phyloP scores from a whole-genome alignment of 2,329 filamentous ascomycete species.

The Epichloe typhina region DNA sequence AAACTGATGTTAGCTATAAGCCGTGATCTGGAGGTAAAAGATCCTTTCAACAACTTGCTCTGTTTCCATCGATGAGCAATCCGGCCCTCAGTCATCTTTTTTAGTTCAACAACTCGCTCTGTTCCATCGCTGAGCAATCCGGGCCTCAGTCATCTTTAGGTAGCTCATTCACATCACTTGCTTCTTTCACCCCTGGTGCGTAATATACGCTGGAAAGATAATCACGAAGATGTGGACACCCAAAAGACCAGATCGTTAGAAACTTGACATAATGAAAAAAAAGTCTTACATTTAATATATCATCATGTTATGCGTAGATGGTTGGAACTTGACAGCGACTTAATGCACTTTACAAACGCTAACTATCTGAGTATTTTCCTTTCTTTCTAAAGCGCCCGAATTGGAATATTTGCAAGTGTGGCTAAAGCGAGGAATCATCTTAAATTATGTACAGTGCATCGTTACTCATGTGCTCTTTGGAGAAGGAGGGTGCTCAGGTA shows the following conservation, averaged over 20 bases:
- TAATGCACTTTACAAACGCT: neutral
- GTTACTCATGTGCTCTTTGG: slow-evolving; percentile 22
- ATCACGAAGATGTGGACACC: neutral
- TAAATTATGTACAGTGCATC: neutral
- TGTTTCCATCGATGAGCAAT: neutral
- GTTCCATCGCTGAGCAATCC: neutral
- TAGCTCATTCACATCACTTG: slow-evolving; percentile 1
- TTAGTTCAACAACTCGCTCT: neutral
- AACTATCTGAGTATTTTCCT: neutral
- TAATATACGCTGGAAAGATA: neutral
- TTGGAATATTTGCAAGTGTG: slow-evolving; percentile 3
- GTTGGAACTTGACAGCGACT: neutral
- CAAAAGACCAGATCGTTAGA: neutral
- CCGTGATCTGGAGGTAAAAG: neutral
- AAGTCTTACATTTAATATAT: neutral
- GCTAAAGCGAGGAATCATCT: neutral
- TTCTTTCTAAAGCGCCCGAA: neutral
- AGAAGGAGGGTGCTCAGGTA: slow-evolving; percentile 13
- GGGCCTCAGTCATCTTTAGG: neutral
- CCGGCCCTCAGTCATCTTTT: no score
- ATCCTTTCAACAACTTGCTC: neutral
- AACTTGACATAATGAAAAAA: neutral
- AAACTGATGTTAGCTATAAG: neutral
- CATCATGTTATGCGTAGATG: neutral
- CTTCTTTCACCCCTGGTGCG: neutral